These are phyloP conservation scores for Abortiporus biennis DNA, from an alignment of 1,284 basidiomycete genomes.

Conservation along the genomic window DNA sequence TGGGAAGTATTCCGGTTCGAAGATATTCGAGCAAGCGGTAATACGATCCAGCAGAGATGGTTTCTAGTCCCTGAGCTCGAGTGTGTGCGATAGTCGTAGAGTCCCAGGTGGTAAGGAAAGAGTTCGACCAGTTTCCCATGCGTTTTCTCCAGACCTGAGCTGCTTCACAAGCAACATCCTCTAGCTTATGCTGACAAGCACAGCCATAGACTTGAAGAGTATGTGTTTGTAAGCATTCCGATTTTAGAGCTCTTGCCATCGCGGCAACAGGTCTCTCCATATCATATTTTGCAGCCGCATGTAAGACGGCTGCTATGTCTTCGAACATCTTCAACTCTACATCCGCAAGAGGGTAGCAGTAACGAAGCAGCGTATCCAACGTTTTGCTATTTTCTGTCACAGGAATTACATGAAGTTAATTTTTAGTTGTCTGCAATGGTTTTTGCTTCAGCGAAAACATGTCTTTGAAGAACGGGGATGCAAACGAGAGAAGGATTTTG, in stretches of 20 bases:
- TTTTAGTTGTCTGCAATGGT: no score
- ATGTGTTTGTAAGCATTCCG: neutral
- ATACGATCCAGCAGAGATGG: no score
- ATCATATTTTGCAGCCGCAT: constrained; percentile 9
- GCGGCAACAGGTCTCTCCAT: neutral
- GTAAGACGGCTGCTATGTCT: constrained; percentile 1
- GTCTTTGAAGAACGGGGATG: constrained; percentile 3
- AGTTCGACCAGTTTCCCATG: no score
- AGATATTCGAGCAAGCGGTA: no score
- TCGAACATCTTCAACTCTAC: neutral
- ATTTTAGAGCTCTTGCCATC: neutral
- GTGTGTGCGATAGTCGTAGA: no score
- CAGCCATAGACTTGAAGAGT: constrained; percentile 1
- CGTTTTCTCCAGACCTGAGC: no score
- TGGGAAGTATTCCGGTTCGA: no score
- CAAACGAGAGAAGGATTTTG: neutral
- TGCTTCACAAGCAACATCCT: constrained; percentile 1
- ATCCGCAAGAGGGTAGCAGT: constrained; percentile 9
- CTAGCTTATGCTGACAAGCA: constrained; percentile 6
- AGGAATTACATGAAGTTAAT: constrained; percentile 4
- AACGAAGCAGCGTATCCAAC: constrained; percentile 8
- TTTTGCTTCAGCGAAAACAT: constrained; percentile 5
- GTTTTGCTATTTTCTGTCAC: constrained; percentile 7
- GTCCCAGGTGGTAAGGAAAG: no score
- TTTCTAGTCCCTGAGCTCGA: no score